A percentile compares a stretch with the other conserved stretches of the same genome.
phyloP scores from a whole-genome alignment of 306 rosid species.

The Fragaria nilgerrensis region DNA sequence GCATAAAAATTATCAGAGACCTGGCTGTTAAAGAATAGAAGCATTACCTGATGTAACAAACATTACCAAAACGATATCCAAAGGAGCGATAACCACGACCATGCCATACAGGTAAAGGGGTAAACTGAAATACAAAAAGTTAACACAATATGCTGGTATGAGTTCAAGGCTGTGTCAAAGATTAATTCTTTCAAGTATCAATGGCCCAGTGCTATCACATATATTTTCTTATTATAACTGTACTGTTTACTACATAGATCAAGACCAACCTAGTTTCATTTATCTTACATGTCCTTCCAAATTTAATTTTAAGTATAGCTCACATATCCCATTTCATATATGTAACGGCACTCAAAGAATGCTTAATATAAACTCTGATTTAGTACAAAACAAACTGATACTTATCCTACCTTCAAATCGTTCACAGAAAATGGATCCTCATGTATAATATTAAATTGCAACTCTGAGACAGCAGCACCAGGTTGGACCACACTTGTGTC shows the following conservation, averaged over 20 bases:
- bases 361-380: not conserved
- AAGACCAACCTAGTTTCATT: not conserved
- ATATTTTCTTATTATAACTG: not conserved
- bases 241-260: not conserved
- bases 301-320: not conserved
- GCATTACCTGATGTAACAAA: constrained; percentile 89
- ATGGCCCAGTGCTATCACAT: not conserved
- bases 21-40: constrained; percentile 17
- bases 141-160: constrained; percentile 6
- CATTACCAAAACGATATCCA: constrained; percentile 86
- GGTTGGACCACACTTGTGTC: constrained; percentile 68
- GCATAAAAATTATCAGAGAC: constrained; percentile 6
- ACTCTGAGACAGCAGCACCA: constrained; percentile 91
- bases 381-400: not conserved
- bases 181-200: not conserved
- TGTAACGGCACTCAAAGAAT: not conserved
- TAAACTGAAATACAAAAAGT: constrained; percentile 52
- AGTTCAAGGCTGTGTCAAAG: constrained; percentile 12
- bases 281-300: not conserved
- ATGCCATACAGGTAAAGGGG: constrained; percentile 96
- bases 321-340: not conserved
- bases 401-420: constrained; percentile 60
- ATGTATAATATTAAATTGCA: constrained; percentile 75
- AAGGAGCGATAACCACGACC: constrained; percentile 81
- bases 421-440: constrained; percentile 71